phyloP scores from a whole-genome alignment of 441 rosid species.

The Arabidopsis hybrid region DNA sequence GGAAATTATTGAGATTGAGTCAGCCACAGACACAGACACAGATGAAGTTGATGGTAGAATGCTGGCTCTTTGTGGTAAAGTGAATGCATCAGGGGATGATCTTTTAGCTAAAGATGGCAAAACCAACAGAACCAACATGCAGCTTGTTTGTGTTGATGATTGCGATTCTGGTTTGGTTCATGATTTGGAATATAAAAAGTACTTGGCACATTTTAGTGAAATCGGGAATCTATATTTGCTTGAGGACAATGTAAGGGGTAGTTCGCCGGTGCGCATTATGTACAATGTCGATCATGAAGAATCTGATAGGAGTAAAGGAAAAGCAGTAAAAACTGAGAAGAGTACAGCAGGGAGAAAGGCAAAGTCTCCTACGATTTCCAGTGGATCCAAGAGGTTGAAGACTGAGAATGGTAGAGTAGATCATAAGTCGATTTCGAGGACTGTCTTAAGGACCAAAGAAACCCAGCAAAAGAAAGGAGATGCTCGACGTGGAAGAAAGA shows the following conservation, averaged over 20 bases:
- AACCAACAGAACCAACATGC: slow-evolving; percentile 11
- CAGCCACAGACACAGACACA: background rate
- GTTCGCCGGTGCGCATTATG: slow-evolving; percentile 26
- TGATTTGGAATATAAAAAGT: slow-evolving; percentile 45
- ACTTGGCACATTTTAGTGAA: slow-evolving; percentile 40
- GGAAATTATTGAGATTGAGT: slow-evolving; percentile 25
- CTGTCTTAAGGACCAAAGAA: background rate
- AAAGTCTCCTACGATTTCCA: background rate
- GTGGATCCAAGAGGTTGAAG: slow-evolving; percentile 25
- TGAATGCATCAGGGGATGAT: slow-evolving; percentile 6
- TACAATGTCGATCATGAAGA: slow-evolving; percentile 32
- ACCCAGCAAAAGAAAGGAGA: slow-evolving; percentile 9
- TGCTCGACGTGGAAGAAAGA: slow-evolving; percentile 1
- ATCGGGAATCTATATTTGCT: slow-evolving; percentile 44
- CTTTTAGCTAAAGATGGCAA: background rate
- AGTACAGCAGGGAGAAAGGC: slow-evolving; percentile 18
- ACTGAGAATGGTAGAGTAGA: slow-evolving; percentile 19
- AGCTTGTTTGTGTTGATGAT: slow-evolving; percentile 39
- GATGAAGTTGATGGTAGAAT: slow-evolving; percentile 16
- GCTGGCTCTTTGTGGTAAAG: slow-evolving; percentile 23
- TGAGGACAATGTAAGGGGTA: slow-evolving; percentile 36
- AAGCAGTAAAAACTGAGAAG: background rate
- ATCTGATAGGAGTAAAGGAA: background rate
- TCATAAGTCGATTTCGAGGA: background rate
- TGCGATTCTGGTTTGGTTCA: slow-evolving; percentile 31